Evolutionary conservation across 1,139 yeast genomes (phyloP).

Genomic region (Nakaseomyces bracarensis): DNA sequence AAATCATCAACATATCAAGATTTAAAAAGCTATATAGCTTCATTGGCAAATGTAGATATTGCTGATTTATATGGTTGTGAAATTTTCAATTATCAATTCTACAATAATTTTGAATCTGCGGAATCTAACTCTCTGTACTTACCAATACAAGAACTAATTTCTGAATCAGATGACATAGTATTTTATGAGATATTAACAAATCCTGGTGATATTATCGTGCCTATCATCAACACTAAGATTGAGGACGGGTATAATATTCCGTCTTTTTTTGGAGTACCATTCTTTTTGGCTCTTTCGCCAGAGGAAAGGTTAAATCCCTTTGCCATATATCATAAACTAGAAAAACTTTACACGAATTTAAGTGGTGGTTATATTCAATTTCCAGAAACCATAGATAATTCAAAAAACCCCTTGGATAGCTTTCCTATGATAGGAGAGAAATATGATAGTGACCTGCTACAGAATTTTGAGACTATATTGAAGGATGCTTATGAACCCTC

Average conservation of each 20-base stretch:
- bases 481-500: slow-evolving; percentile 16
- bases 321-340: slow-evolving; percentile 47
- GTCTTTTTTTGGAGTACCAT: slow-evolving; percentile 60
- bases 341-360: slow-evolving; percentile 36
- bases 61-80: slow-evolving; percentile 55
- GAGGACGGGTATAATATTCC: slow-evolving; percentile 36
- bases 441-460: slow-evolving; percentile 15
- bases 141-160: slow-evolving; percentile 64
- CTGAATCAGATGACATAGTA: slow-evolving; percentile 53
- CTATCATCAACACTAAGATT: slow-evolving; percentile 52
- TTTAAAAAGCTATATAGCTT: slow-evolving; percentile 52
- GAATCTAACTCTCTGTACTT: slow-evolving; percentile 50
- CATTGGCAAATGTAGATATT: slow-evolving; percentile 40
- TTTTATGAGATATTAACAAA: slow-evolving; percentile 54
- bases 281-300: slow-evolving; percentile 51
- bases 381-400: slow-evolving; percentile 12
- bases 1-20: slow-evolving; percentile 60
- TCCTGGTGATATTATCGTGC: slow-evolving; percentile 47
- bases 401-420: slow-evolving; percentile 8
- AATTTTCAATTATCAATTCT: slow-evolving; percentile 60
- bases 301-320: slow-evolving; percentile 47
- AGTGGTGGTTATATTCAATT: slow-evolving; percentile 32
- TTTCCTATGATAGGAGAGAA: slow-evolving; percentile 22
- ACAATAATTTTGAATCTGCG: slow-evolving; percentile 57
- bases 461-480: slow-evolving; percentile 12